Conservation (phyloP, 306 rosid genomes). For the Myrica gale region DNA sequence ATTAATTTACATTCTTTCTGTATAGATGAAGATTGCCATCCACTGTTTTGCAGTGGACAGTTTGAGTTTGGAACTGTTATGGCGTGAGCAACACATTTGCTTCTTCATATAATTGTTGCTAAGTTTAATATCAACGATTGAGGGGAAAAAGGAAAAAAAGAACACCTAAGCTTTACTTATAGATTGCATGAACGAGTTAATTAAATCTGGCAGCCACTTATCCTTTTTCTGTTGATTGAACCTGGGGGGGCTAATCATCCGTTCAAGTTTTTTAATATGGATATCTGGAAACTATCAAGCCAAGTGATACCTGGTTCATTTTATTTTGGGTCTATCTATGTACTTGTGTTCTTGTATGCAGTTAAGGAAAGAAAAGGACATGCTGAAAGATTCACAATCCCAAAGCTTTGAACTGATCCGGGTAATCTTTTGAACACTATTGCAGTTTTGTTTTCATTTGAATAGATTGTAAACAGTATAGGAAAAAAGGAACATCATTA, state of each 20-base stretch:
- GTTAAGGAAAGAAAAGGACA: conserved; percentile 61
- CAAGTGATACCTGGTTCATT: not conserved
- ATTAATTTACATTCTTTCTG: not conserved
- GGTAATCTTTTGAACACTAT: conserved; percentile 37
- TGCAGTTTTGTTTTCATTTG: conserved; percentile 9
- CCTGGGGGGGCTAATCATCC: not conserved
- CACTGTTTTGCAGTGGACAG: not conserved
- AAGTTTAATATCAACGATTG: not conserved
- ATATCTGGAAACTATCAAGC: not conserved
- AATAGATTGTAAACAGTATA: not conserved
- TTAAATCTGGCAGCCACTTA: not conserved
- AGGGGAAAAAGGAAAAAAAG: not conserved
- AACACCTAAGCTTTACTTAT: not conserved
- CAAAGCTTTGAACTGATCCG: conserved; percentile 50
- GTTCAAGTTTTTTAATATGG: not conserved
- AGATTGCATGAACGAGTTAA: not conserved
- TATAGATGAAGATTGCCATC: not conserved
- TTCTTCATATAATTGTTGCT: not conserved
- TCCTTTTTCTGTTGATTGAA: not conserved
- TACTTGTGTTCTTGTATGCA: conserved; percentile 40
- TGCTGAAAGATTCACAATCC: conserved; percentile 54
- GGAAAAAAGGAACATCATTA: not conserved
- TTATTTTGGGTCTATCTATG: not conserved
- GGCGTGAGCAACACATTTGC: not conserved
- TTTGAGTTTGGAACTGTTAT: not conserved